A percentile compares a stretch with the other conserved stretches of the same genome.
These are phyloP conservation scores for Polygonum aviculare DNA, from an alignment of 148 eudicot species.

Conservation along the genomic window DNA sequence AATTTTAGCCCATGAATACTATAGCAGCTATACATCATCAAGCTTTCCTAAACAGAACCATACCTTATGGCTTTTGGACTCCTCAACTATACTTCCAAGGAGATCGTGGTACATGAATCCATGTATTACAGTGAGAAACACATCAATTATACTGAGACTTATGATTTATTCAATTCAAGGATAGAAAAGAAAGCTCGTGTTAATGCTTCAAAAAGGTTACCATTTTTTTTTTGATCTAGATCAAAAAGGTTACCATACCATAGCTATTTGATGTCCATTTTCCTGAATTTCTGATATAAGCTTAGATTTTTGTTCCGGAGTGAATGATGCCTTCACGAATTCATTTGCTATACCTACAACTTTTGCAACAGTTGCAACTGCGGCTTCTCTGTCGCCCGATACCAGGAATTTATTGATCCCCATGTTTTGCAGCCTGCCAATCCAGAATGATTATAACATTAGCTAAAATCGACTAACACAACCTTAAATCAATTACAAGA, in stretches of 20 bases:
- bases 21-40: no score
- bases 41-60: no score
- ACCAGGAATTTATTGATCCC: conserved; percentile 63
- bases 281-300: conserved; percentile 55
- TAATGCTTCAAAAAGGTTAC: neutral
- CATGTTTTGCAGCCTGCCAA: conserved; percentile 53
- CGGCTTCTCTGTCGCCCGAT: conserved; percentile 98
- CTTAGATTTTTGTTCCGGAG: conserved; percentile 71
- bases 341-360: conserved; percentile 60
- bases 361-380: conserved; percentile 70
- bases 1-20: no score
- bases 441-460: neutral
- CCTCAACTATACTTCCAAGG: no score
- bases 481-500: neutral
- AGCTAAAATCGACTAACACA: neutral
- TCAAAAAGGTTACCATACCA: conserved; percentile 52
- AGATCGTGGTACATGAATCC: conserved; percentile 3
- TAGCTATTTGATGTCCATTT: conserved; percentile 73
- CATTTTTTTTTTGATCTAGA: no score
- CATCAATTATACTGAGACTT: neutral
- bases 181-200: neutral
- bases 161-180: neutral
- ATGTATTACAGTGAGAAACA: neutral
- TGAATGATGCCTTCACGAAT: conserved; percentile 60
- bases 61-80: no score